These are phyloP conservation scores for Flaveria brownii DNA, from an alignment of 129 eudicot genomes.

Conservation along the genomic window DNA sequence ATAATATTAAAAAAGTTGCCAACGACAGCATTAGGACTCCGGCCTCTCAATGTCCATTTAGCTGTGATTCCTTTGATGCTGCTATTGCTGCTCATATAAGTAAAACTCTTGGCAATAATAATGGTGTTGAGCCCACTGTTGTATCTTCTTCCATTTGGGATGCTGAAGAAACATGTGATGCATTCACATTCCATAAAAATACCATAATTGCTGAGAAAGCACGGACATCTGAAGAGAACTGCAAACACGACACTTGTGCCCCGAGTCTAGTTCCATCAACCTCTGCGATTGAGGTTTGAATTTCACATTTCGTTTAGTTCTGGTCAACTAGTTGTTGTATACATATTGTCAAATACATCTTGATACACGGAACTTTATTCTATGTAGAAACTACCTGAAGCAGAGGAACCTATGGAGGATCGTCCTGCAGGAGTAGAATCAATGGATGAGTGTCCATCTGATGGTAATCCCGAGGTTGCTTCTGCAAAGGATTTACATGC, in stretches of 20 bases:
- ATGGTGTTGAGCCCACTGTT: conserved; percentile 36
- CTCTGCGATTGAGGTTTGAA: conserved; percentile 51
- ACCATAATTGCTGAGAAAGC: conserved; percentile 22
- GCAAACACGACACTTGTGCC: conserved; percentile 26
- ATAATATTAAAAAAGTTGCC: neutral
- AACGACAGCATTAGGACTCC: conserved; percentile 1
- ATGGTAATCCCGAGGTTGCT: conserved; percentile 35
- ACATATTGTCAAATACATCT: neutral
- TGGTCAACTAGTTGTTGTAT: neutral
- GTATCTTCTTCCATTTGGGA: conserved; percentile 63
- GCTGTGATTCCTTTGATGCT: conserved; percentile 90
- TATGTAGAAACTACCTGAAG: conserved; percentile 48
- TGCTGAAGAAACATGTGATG: conserved; percentile 95
- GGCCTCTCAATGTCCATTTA: conserved; percentile 53
- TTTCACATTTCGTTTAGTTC: neutral
- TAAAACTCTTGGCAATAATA: conserved; percentile 45
- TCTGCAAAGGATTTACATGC: conserved; percentile 50
- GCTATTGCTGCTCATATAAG: conserved; percentile 90
- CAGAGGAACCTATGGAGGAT: conserved; percentile 35
- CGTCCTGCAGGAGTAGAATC: conserved; percentile 34
- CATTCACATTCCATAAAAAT: conserved; percentile 65
- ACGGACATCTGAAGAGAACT: conserved; percentile 19
- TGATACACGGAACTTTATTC: conserved; percentile 16
- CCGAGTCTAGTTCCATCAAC: conserved; percentile 33
- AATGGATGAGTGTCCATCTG: conserved; percentile 49